Percentiles rank a stretch among this genome's conserved stretches.
Conservation (phyloP, 371 early-diverging fungal genomes). For the Mortierella sp. region DNA sequence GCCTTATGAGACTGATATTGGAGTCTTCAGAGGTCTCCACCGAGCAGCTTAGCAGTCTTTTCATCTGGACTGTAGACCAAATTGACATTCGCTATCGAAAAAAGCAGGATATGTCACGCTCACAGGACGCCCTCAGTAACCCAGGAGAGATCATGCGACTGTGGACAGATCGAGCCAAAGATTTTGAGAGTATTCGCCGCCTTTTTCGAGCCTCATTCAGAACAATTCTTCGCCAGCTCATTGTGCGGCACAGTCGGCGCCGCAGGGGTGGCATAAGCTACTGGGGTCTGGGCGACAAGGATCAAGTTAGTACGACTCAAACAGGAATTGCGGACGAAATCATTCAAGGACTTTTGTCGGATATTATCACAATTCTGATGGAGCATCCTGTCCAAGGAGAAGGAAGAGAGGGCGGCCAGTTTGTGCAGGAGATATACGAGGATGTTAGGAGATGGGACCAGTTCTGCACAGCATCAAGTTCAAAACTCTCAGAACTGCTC, state of each 20-base stretch:
- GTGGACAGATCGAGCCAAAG: constrained; percentile 17
- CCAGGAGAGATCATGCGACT: neutral
- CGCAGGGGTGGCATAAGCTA: neutral
- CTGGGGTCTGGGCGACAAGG: neutral
- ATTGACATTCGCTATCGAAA: neutral
- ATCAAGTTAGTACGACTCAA: neutral
- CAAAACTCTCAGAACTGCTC: neutral
- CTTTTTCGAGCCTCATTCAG: constrained; percentile 21
- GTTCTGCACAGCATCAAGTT: neutral
- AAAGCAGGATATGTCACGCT: neutral
- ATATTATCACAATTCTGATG: neutral
- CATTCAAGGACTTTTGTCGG: constrained; percentile 13
- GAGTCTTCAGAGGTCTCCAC: constrained; percentile 12
- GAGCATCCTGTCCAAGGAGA: neutral
- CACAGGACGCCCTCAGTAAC: neutral
- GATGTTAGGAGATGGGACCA: constrained; percentile 21
- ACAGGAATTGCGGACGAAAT: constrained; percentile 1
- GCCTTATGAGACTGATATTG: constrained; percentile 18
- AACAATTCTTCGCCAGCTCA: constrained; percentile 20
- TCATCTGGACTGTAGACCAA: constrained; percentile 29
- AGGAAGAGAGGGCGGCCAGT: neutral
- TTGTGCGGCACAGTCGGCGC: neutral
- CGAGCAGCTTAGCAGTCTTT: constrained; percentile 13
- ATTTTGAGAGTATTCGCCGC: constrained; percentile 9
- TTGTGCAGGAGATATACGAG: neutral